Base-by-base conservation (phyloP, 2,329 filamentous ascomycete genomes). In the Hyphodiscus sp. region DNA sequence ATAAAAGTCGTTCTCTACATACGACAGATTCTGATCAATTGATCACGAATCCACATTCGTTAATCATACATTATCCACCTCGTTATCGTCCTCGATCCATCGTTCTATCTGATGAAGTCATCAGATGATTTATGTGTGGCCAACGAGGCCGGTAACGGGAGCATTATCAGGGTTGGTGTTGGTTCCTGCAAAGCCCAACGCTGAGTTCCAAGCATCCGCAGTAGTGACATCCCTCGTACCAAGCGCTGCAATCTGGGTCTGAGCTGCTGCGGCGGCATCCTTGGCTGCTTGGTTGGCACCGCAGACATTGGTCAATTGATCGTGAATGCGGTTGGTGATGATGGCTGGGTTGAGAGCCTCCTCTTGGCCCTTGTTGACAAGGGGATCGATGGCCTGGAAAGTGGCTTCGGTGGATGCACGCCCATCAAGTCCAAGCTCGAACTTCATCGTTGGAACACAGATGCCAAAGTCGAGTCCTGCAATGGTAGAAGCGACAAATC, bases 341-440 rank as follows among this genome's bases (percentile, higher is more conserved):
- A 87, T 87, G 73, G 81, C 80, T 53, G 83, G 83, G 78, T 87
- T 87, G 45, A 87, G 74, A 9, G 83, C 83, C 66, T 87, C 85
- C 63, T 82, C 70, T 69, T 87, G 83, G 49, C 79, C 79, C 65
- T 81, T 72, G 59, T 75, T 76, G 54, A 85, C 77, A n/a, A 79
- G 70, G 8, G 80, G 71, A 66, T 87, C 84, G 47, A 77, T 78
- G 49, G 85, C 78, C 68, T 85, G 81, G 78, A 87, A 88, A 49
- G 84, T 86, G 69, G 78, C 82, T 69, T 86, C 83, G 53, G 72
- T 74, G 18, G 75, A 74, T 9, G 72, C 66, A 52, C 80, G 79
- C 19, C 75, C 75, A 47, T 70, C 61, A 0, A 77, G 76, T 16
- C 80, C 80, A 45, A 74, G 72, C 61, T 79, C 73, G 70, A 82